A percentile compares a stretch with the other conserved stretches of the same genome.
Evolutionary conservation across 805 yeast genomes (phyloP).

Genomic region (Spathaspora girioi): DNA sequence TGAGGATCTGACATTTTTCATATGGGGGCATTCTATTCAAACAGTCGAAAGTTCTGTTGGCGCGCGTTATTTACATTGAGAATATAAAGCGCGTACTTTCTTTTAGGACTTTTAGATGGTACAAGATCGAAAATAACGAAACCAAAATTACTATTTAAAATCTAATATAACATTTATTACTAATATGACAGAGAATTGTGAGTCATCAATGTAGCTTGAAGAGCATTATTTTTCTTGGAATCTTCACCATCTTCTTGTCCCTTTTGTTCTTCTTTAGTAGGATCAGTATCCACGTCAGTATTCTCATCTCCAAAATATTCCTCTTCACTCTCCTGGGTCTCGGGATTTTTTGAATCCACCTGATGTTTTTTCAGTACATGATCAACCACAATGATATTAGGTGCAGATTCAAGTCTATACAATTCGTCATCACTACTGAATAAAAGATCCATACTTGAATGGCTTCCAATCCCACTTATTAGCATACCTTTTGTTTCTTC

Average conservation of each 20-base stretch:
- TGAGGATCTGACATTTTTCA: slow-evolving; percentile 8
- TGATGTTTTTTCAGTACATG: not conserved
- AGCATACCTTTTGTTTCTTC: slow-evolving; percentile 1
- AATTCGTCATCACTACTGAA: slow-evolving; percentile 9
- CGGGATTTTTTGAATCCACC: not conserved
- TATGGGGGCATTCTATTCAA: not conserved
- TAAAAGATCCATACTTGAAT: slow-evolving; percentile 5
- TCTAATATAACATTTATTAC: too few species aligned
- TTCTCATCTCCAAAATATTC: slow-evolving; percentile 1
- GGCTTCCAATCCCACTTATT: not conserved
- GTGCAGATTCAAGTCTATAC: slow-evolving; percentile 9
- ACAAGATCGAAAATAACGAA: not conserved
- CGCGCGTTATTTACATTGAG: not conserved
- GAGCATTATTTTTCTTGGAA: too few species aligned
- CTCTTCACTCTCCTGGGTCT: slow-evolving; percentile 5
- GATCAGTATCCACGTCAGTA: not conserved
- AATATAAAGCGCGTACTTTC: not conserved
- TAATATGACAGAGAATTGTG: too few species aligned
- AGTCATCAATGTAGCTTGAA: too few species aligned
- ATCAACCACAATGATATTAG: slow-evolving; percentile 8
- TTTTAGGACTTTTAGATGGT: not conserved
- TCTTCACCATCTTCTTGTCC: slow-evolving; percentile 1
- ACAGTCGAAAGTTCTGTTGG: not conserved
- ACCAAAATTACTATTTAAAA: too few species aligned
- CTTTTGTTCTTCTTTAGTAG: slow-evolving; percentile 1